Base-by-base conservation (phyloP, 139 green algal genomes). In the Yamagishiella unicocca region DNA sequence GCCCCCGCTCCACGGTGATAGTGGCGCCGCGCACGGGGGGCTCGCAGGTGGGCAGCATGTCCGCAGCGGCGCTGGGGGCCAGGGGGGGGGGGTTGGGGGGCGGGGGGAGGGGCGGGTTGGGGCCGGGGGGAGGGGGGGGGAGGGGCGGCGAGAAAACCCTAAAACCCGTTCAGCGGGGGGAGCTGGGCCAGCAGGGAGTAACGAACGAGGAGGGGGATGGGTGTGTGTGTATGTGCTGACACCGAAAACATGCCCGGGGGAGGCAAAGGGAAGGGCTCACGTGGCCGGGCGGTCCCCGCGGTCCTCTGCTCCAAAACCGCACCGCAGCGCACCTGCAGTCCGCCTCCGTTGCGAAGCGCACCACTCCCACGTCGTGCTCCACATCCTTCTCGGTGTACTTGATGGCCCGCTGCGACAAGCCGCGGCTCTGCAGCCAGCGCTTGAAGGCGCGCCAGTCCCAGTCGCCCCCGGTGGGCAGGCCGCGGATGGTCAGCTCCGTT, bases 281-380 rank as follows among this genome's bases (percentile, higher is more conserved):
- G n/a, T n/a, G n/a, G n/a, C n/a, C n/a, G n/a, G n/a, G n/a, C n/a
- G n/a, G n/a, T n/a, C n/a, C n/a, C n/a, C n/a, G n/a, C n/a, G n/a
- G n/a, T n/a, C n/a, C n/a, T n/a, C n/a, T n/a, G n/a, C n/a, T n/a
- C n/a, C n/a, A n/a, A n/a, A n/a, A n/a, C n/a, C n/a, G n/a, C n/a
- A n/a, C n/a, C n/a, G n/a, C n/a, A n/a, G n/a, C n/a, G n/a, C 43
- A 85, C 79, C 35, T 85, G 79, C 62, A 66, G 35, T 85, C 62
- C 40, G 12, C n/a, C 43, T 50, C 79, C 1, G 12, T 77, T 42
- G 27, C 35, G n/a, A 85, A 66, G 17, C 43, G 61, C 62, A 75
- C 62, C 33, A 66, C n/a, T 14, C 62, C 79, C 79, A 76, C 42
- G 31, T 64, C 37, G n/a, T 53, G 38, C 62, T 31, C 62, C 1